Base-by-base conservation (phyloP, 768 basidiomycete species). In the Mycena floridula region DNA sequence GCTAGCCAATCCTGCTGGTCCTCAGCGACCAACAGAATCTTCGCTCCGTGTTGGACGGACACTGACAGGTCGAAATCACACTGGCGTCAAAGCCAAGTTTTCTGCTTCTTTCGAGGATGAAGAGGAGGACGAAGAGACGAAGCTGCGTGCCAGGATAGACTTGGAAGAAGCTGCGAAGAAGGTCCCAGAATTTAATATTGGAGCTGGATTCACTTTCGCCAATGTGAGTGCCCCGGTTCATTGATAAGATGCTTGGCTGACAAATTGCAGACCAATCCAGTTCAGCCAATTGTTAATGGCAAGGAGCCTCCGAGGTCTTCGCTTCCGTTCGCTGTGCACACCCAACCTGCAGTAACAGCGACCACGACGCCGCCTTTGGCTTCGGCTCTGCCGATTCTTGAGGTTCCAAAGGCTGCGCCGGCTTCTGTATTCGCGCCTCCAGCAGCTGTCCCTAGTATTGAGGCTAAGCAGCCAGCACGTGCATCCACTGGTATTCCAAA, bases 31-130 rank as follows among this genome's bases (percentile, higher is more conserved):
- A 13, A 48, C 59, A 21, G 63, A 66, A 20, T 83, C 82, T 22
- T 82, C 81, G 15, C 64, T 85, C 43, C 77, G 85, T 42, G 81
- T 86, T 21, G 83, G 85, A 15, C 76, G 83, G 32, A 68, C 68
- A 18, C 79, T 76, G 60, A 68, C 56, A 3, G 65, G 70, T 11
- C 75, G 83, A 30, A 76, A 71, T 48, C 82, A 85, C 53, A 60
- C 69, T 38, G 69, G 68, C 12, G 61, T 66, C 15, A 74, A 66
- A 48, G 69, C 72, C 25, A 77, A 75, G 51, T 89, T 82, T 54
- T 87, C 86, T 3, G 86, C 86, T 5, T 72, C 70, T 7, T 85
- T 71, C 49, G 81, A 71, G 30, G 72, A 74, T 18, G 66, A 71
- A 25, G 69, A 73, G 45, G 80, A 79, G 22, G 64, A 67, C 40